phyloP scores from a whole-genome alignment of 1,284 basidiomycete genomes.

The Irpex sp. region DNA sequence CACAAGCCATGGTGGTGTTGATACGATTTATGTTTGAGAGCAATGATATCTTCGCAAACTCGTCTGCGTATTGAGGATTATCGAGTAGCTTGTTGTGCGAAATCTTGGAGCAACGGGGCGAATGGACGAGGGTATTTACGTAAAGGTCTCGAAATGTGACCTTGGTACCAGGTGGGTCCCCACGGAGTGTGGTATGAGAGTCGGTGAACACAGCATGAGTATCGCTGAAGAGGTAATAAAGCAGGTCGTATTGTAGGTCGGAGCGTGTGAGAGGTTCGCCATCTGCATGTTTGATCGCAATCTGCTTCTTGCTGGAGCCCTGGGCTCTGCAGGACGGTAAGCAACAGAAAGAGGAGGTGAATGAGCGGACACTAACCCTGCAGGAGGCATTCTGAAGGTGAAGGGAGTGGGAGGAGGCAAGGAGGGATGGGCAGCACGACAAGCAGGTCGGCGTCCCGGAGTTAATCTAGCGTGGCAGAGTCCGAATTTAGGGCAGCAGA shows the following conservation, averaged over 20 bases:
- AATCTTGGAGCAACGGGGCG: slow-evolving; percentile 81
- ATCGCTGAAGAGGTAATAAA: slow-evolving; percentile 76
- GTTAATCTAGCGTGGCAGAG: slow-evolving; percentile 21
- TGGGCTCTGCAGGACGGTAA: slow-evolving; percentile 35
- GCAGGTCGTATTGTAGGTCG: slow-evolving; percentile 85
- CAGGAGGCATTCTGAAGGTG: slow-evolving; percentile 12
- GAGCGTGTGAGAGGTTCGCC: slow-evolving; percentile 74
- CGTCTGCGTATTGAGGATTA: slow-evolving; percentile 74
- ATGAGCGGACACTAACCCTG: slow-evolving; percentile 10
- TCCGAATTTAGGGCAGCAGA: slow-evolving; percentile 26
- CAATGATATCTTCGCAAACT: slow-evolving; percentile 82
- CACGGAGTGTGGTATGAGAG: slow-evolving; percentile 34
- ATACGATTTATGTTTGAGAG: slow-evolving; percentile 91
- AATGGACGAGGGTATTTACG: slow-evolving; percentile 74
- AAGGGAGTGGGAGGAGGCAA: slow-evolving; percentile 14
- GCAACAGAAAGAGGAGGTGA: background rate
- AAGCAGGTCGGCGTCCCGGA: background rate
- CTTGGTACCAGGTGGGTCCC: slow-evolving; percentile 46
- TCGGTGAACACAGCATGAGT: slow-evolving; percentile 69
- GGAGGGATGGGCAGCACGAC: background rate
- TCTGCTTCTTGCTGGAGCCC: slow-evolving; percentile 65
- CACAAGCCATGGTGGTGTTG: slow-evolving; percentile 92
- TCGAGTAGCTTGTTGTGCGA: slow-evolving; percentile 84
- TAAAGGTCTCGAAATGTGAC: slow-evolving; percentile 85
- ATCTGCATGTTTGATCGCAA: slow-evolving; percentile 76